Evolutionary conservation across 306 rosid genomes (phyloP).

Genomic region (Rubus parviflorus): DNA sequence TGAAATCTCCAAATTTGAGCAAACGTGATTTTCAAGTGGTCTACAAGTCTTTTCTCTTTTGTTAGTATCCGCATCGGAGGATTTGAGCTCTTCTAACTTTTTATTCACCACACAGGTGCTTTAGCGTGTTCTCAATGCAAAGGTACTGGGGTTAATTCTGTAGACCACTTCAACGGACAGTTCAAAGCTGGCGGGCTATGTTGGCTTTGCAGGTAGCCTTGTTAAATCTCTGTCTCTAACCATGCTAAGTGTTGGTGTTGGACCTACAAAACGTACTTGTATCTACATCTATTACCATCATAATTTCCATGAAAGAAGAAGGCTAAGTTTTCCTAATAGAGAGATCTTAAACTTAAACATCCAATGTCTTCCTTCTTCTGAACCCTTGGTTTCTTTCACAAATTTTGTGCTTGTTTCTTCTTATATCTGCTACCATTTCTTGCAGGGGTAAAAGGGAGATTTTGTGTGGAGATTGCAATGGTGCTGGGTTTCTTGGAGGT

Average conservation of each 20-base stretch:
- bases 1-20: neutral
- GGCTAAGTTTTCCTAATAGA: neutral
- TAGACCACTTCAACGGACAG: slow-evolving; percentile 91
- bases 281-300: neutral
- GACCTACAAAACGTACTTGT: neutral
- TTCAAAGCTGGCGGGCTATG: slow-evolving; percentile 91
- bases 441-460: slow-evolving; percentile 88
- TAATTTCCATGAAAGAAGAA: neutral
- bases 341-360: neutral
- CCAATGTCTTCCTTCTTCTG: neutral
- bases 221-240: slow-evolving; percentile 1
- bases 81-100: slow-evolving; percentile 19
- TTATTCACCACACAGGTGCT: slow-evolving; percentile 58
- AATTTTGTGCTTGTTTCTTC: neutral
- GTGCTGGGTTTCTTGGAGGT: slow-evolving; percentile 95
- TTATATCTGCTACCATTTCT: slow-evolving; percentile 12
- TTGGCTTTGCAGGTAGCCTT: slow-evolving; percentile 92
- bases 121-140: slow-evolving; percentile 63
- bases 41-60: slow-evolving; percentile 2
- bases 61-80: slow-evolving; percentile 3
- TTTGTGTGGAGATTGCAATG: slow-evolving; percentile 86
- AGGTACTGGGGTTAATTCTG: slow-evolving; percentile 82
- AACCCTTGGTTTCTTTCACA: neutral
- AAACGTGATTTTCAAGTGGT: neutral
- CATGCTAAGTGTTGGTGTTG: slow-evolving; percentile 10